Conservation (phyloP, 164 flowering plant genomes). For the Tetracentron sinense region DNA sequence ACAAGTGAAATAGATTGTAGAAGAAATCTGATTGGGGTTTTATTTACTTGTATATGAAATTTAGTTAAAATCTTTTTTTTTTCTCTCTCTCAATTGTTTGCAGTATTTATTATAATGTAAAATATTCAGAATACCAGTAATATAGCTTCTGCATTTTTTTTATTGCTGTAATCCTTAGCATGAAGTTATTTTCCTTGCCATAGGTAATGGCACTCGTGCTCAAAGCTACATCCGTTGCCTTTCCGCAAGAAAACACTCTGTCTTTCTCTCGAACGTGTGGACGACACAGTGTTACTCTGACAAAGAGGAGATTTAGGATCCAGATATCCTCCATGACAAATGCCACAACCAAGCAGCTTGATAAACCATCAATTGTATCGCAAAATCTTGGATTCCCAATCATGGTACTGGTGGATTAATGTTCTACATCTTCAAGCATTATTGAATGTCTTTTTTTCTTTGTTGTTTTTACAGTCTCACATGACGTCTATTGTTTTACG, state of each 20-base stretch:
- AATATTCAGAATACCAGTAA: too few species aligned
- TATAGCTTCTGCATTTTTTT: too few species aligned
- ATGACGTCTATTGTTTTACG: neutral
- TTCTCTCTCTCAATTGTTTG: too few species aligned
- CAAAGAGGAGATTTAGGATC: neutral
- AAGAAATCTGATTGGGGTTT: too few species aligned
- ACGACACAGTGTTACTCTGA: neutral
- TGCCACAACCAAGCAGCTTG: slow-evolving; percentile 1
- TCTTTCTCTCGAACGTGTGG: slow-evolving; percentile 3
- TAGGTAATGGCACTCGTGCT: slow-evolving; percentile 13
- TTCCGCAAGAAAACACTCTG: slow-evolving; percentile 1
- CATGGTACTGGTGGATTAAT: slow-evolving; percentile 12
- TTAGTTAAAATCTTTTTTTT: too few species aligned
- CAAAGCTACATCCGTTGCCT: slow-evolving; percentile 8
- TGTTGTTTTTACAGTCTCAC: too few species aligned
- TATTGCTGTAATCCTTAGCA: neutral
- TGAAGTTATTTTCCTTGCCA: neutral
- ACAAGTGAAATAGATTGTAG: too few species aligned
- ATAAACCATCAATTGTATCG: too few species aligned
- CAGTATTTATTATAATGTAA: too few species aligned
- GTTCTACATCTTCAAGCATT: neutral
- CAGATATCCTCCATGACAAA: slow-evolving; percentile 4
- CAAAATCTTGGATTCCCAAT: slow-evolving; percentile 10
- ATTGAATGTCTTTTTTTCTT: neutral
- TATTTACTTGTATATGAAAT: too few species aligned